Percentiles rank a stretch among this genome's conserved stretches.
phyloP scores from a whole-genome alignment of 208 protist genomes.

The Wallacemonas sp. region DNA sequence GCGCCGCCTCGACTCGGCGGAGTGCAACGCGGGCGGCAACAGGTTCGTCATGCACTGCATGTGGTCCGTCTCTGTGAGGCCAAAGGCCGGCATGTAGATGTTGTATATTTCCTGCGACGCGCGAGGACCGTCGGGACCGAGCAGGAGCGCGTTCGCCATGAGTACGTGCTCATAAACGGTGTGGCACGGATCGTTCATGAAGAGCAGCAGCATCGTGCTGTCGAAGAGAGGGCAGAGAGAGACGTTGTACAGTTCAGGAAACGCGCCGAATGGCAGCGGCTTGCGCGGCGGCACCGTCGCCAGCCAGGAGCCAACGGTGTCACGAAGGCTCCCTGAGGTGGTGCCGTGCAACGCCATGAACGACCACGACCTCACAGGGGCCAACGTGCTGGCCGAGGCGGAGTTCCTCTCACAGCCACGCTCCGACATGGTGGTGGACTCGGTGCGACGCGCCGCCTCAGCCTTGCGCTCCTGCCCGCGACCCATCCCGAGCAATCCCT shows the following conservation, averaged over 20 bases:
- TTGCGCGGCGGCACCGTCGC: background rate
- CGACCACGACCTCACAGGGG: background rate
- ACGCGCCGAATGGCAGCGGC: slow-evolving; percentile 2
- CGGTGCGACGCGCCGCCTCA: background rate
- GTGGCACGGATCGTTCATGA: slow-evolving; percentile 24
- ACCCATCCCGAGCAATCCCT: background rate
- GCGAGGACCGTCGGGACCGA: background rate
- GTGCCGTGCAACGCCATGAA: slow-evolving; percentile 35
- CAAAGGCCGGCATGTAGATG: slow-evolving; percentile 39
- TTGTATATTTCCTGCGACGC: slow-evolving; percentile 31
- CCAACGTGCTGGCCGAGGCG: background rate
- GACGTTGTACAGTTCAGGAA: slow-evolving; percentile 4
- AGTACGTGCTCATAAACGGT: slow-evolving; percentile 66
- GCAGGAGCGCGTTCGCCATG: slow-evolving; percentile 33
- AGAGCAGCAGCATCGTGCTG: slow-evolving; percentile 23
- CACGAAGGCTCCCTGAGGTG: slow-evolving; percentile 22
- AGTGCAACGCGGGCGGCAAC: slow-evolving; percentile 17
- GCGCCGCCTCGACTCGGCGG: background rate
- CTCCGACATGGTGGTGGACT: background rate
- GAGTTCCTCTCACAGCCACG: background rate
- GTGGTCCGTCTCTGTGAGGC: slow-evolving; percentile 50
- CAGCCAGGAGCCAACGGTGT: slow-evolving; percentile 9
- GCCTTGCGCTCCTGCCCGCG: background rate
- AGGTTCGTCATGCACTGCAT: slow-evolving; percentile 36
- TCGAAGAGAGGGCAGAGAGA: slow-evolving; percentile 40